Evolutionary conservation across 371 early-diverging fungal genomes (phyloP), one percentile per base, ranked within the genome.

Genomic region (Mucor racemosus): DNA sequence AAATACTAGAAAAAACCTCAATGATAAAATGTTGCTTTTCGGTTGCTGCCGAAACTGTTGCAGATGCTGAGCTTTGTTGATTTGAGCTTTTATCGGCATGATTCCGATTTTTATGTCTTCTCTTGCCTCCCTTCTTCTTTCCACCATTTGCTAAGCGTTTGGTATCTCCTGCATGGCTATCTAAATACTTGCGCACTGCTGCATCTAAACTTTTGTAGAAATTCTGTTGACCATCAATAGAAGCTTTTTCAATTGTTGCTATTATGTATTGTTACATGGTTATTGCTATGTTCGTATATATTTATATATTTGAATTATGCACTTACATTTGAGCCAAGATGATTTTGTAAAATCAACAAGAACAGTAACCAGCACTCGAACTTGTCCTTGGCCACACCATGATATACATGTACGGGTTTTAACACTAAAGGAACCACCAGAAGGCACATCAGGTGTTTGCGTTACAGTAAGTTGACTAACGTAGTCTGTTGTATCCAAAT

Each of bases 401-500:
- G 94, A 90, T 31, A 97, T 76, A 73, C 97, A 97, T 36, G 88
- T 91, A 5, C 92, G 80, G 35, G 90, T 90, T 58, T 91, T 89
- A 21, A 91, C 84, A 34, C 75, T 74, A 72, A 97, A 97, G 31
- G 89, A 77, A 26, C 88, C 85, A 17, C 94, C 95, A 31, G 92
- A 92, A 10, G 97, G 96, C 0, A 96, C 87, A 67, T 92, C 90
- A 4, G 96, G 96, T 13, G 97, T 96, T 42, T 78, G 77, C 0
- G 91, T 90, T 13, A 86, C 82, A 4, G 88, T 85, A 31, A 91
- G 76, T 15, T 84, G 80, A 5, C 90, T 82, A 6, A 91, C 81
- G 56, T 81, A 84, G n/a, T 77, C 68, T 21, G 79, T 78, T 68
- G 86, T 82, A 71, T 94, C 90, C 59, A 70, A 70, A 65, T 83